Conservation (phyloP, 2,329 filamentous ascomycete species). For the Rhynchosporium secalis region DNA sequence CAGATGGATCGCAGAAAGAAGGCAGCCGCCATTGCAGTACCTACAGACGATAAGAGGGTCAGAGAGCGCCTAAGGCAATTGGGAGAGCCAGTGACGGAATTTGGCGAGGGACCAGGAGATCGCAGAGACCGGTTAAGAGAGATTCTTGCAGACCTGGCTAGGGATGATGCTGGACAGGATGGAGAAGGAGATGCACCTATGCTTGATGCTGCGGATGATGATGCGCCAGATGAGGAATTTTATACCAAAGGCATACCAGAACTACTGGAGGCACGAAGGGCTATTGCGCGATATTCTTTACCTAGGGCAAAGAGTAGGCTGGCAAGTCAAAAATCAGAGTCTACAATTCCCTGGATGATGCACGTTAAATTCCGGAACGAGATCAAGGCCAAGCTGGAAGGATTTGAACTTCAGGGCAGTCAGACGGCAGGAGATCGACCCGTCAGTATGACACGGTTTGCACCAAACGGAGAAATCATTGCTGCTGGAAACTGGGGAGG, state of each 20-base stretch:
- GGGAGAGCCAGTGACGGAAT: conserved; percentile 91
- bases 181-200: conserved; percentile 64
- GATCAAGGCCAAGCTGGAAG: conserved; percentile 78
- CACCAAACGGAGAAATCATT: conserved; percentile 78
- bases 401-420: conserved; percentile 88
- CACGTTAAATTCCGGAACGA: conserved; percentile 91
- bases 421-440: conserved; percentile 91
- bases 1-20: conserved; percentile 91
- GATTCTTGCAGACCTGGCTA: conserved; percentile 71
- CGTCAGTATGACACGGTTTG: conserved; percentile 87
- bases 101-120: conserved; percentile 85
- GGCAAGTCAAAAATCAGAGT: conserved; percentile 75
- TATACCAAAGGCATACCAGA: conserved; percentile 81
- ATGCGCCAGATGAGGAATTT: conserved; percentile 86
- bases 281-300: conserved; percentile 81
- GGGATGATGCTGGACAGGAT: conserved; percentile 56
- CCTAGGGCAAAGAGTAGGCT: conserved; percentile 77
- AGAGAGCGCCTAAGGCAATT: conserved; percentile 78
- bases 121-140: conserved; percentile 83
- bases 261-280: conserved; percentile 72
- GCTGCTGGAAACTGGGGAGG: conserved; percentile 94
- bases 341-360: conserved; percentile 79
- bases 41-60: conserved; percentile 88
- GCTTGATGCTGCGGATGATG: conserved; percentile 54
- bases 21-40: conserved; percentile 85